These are phyloP conservation scores for Catunica adiposa DNA, from an alignment of 2,329 filamentous ascomycete species.

Conservation along the genomic window DNA sequence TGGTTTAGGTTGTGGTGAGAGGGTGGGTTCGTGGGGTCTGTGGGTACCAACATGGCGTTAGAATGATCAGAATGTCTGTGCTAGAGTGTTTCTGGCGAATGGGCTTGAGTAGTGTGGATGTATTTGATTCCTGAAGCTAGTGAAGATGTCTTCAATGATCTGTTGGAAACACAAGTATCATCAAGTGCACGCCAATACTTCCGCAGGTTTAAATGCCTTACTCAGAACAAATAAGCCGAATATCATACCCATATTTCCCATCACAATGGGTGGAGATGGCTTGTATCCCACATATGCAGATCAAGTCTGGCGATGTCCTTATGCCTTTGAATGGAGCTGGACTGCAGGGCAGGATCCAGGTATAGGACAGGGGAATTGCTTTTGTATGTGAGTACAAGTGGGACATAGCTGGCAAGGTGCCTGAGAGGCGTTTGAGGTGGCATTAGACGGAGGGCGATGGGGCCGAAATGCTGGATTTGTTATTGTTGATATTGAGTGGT, in stretches of 20 bases:
- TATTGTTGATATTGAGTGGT: background rate
- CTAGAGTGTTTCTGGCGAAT: background rate
- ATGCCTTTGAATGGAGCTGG: no score
- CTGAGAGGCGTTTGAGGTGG: background rate
- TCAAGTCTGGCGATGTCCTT: background rate
- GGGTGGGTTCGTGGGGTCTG: constrained; percentile 2
- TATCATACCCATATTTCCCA: background rate
- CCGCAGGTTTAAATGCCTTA: no score
- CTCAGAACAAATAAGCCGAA: no score
- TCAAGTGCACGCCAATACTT: no score
- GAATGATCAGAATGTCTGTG: background rate
- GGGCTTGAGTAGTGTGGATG: background rate
- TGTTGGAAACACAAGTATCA: no score
- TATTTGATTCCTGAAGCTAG: no score
- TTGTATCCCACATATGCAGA: background rate
- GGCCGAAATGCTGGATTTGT: background rate
- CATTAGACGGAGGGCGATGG: background rate
- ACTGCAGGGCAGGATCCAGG: background rate
- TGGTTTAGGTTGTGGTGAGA: background rate
- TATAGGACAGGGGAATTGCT: background rate
- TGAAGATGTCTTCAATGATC: no score
- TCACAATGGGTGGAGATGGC: background rate
- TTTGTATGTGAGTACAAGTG: background rate
- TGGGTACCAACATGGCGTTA: background rate
- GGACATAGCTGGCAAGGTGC: background rate